These are phyloP conservation scores for Aspergillus sp. DNA, from an alignment of 2,329 filamentous ascomycete genomes.

Conservation along the genomic window DNA sequence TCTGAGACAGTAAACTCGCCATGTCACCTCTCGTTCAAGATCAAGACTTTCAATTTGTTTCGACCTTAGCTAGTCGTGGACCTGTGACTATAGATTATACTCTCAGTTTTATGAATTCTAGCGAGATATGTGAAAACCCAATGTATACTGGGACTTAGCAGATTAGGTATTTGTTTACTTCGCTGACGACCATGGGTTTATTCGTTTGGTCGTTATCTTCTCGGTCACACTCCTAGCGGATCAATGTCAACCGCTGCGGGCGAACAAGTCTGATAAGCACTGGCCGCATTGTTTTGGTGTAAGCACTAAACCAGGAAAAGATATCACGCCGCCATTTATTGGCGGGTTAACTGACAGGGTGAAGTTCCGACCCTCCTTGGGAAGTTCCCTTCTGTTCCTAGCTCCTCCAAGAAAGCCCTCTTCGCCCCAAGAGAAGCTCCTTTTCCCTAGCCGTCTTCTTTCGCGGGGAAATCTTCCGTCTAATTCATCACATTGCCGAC, in stretches of 20 bases:
- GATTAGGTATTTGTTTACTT: not conserved
- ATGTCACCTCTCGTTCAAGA: conserved; percentile 1
- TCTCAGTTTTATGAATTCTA: not conserved
- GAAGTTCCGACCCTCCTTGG: not conserved
- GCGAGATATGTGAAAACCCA: not conserved
- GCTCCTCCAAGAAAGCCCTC: not conserved
- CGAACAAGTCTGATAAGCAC: not conserved
- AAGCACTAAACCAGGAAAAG: conserved; percentile 1
- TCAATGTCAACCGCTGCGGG: not conserved
- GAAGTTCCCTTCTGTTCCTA: not conserved
- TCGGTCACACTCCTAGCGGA: not conserved
- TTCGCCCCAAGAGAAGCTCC: conserved; percentile 1
- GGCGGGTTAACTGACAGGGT: not conserved
- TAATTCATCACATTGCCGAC: not conserved
- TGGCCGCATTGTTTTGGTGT: not conserved
- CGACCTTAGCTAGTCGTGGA: not conserved
- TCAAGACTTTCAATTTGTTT: not conserved
- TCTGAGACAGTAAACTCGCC: conserved; percentile 1
- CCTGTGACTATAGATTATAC: not conserved
- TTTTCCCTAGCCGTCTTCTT: not conserved
- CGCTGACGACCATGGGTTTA: not conserved
- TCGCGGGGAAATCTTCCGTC: not conserved
- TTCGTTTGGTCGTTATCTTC: not conserved
- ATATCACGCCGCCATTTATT: not conserved
- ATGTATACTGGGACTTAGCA: not conserved